Conservation (phyloP, 1,139 yeast species). For the Candida frijolesensis region DNA sequence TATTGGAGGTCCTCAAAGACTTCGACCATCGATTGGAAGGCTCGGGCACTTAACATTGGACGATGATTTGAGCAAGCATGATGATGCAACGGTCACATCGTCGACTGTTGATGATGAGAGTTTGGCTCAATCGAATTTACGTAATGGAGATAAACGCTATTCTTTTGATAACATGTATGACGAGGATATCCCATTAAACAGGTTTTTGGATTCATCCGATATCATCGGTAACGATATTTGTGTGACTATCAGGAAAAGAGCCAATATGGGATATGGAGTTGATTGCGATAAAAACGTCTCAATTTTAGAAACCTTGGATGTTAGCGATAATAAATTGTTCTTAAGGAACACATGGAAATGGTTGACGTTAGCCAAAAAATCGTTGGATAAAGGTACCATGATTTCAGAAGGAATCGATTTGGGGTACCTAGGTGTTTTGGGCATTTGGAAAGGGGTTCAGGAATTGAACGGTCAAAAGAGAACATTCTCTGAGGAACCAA, state of each 20-base stretch:
- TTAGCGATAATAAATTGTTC: constrained; percentile 58
- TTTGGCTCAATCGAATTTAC: constrained; percentile 13
- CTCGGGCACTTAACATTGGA: constrained; percentile 23
- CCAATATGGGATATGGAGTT: constrained; percentile 70
- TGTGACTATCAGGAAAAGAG: constrained; percentile 67
- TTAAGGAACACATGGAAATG: constrained; percentile 87
- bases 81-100: constrained; percentile 25
- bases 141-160: constrained; percentile 6
- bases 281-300: constrained; percentile 67
- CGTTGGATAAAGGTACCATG: constrained; percentile 72
- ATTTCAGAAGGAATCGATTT: constrained; percentile 69
- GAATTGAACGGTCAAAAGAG: constrained; percentile 63
- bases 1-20: constrained; percentile 12
- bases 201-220: constrained; percentile 35
- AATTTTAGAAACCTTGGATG: constrained; percentile 55
- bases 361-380: constrained; percentile 71
- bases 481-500: constrained; percentile 34
- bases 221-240: constrained; percentile 65
- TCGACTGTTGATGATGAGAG: constrained; percentile 37
- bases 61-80: constrained; percentile 26
- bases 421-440: constrained; percentile 85
- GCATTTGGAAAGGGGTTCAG: constrained; percentile 83
- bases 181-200: constrained; percentile 32
- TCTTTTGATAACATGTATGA: constrained; percentile 19
- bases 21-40: constrained; percentile 12